phyloP scores from a whole-genome alignment of 108 stramenopile genomes.

The Cyclostephanos invisitatus region DNA sequence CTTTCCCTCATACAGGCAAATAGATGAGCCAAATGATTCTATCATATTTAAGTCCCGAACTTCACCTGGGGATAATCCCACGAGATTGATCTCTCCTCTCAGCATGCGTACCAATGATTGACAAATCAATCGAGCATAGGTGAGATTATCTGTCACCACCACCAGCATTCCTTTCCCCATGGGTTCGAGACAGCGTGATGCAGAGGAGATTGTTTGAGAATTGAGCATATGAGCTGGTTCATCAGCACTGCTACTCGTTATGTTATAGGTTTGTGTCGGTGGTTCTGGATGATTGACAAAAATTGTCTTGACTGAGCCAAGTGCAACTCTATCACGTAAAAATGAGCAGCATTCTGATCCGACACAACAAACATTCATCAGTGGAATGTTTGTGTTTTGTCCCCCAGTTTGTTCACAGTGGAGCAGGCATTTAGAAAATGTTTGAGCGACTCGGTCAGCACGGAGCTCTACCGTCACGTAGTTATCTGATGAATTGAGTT shows the following conservation, averaged over 20 bases:
- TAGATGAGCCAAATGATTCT: constrained; percentile 23
- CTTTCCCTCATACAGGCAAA: constrained; percentile 69
- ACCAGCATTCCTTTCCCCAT: constrained; percentile 48
- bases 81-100: constrained; percentile 23
- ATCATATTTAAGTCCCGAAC: constrained; percentile 29
- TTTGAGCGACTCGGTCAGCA: constrained; percentile 79
- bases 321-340: constrained; percentile 49
- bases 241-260: constrained; percentile 39
- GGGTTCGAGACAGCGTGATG: constrained; percentile 52
- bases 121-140: constrained; percentile 72
- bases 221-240: constrained; percentile 87
- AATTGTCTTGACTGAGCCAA: constrained; percentile 56
- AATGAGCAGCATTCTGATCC: constrained; percentile 78
- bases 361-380: constrained; percentile 73
- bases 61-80: constrained; percentile 21
- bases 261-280: constrained; percentile 81
- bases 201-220: constrained; percentile 52
- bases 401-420: constrained; percentile 7
- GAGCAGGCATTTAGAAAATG: constrained; percentile 54
- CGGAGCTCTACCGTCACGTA: constrained; percentile 79
- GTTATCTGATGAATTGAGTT: constrained; percentile 55
- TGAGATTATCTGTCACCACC: constrained; percentile 82
- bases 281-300: constrained; percentile 90
- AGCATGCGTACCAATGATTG: constrained; percentile 57
- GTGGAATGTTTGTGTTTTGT: constrained; percentile 20